These are phyloP conservation scores for Berberis vulgaris DNA, from an alignment of 164 flowering plant genomes.

Conservation along the genomic window DNA sequence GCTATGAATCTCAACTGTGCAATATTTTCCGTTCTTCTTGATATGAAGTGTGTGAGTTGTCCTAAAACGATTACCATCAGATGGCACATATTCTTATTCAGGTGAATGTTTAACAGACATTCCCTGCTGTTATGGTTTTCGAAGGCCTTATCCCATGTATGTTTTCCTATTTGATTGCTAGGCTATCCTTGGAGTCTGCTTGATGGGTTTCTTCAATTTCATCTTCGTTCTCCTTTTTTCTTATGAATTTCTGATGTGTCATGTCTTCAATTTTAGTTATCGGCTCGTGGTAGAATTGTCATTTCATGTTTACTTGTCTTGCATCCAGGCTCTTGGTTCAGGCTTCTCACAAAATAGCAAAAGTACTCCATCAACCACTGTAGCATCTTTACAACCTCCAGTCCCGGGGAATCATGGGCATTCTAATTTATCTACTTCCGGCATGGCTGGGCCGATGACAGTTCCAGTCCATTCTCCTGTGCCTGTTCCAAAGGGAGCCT, in stretches of 20 bases:
- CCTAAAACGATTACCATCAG: not conserved
- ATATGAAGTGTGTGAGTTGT: not conserved
- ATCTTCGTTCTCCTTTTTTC: not conserved
- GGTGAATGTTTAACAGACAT: not conserved
- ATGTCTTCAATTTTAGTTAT: not conserved
- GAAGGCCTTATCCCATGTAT: not conserved
- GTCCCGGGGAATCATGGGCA: slow-evolving; percentile 8
- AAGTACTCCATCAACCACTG: slow-evolving; percentile 9
- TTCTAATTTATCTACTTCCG: not conserved
- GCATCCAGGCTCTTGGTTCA: slow-evolving; percentile 10
- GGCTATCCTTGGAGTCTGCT: not conserved
- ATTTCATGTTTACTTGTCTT: not conserved
- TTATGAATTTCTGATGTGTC: not conserved
- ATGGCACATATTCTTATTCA: not conserved
- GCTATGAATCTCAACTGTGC: not conserved
- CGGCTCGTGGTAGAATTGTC: not conserved
- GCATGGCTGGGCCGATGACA: slow-evolving; percentile 3
- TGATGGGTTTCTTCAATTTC: not conserved
- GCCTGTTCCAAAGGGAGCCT: slow-evolving; percentile 12
- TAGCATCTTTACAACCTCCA: slow-evolving; percentile 21
- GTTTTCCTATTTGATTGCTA: not conserved
- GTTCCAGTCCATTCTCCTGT: slow-evolving; percentile 19
- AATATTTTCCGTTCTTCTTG: not conserved
- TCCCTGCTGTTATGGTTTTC: not conserved
- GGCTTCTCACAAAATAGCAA: slow-evolving; percentile 14